Base-by-base conservation (phyloP, 306 rosid species). In the Begonia fuchsioides region DNA sequence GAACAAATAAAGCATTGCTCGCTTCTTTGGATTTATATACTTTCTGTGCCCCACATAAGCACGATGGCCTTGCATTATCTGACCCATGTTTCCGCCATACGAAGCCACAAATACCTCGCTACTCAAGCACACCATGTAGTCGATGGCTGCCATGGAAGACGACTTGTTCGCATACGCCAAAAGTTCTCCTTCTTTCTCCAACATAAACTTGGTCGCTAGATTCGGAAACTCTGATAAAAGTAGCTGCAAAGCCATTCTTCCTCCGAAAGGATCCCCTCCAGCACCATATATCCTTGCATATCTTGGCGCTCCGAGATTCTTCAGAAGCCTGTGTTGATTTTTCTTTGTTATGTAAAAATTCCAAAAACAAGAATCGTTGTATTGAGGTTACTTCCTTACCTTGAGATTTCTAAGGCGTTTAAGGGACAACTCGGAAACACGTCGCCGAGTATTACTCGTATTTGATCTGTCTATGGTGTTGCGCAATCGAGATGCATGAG, bases 71-170 rank as follows among this genome's bases (percentile, higher is more conserved):
- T 72, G 74, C 75, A 77, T 73, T 3, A 74, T 77, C 43, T 72
- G 67, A 49, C 80, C 84, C 77, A 77, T 77, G 39, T 77, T 77
- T 51, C 75, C 80, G 3, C 80, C 72, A 17, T 73, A 80, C 8
- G 80, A 77, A 5, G 72, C 80, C 17, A 73, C 50, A 43, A 73
- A 77, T 20, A 73, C 70, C 17, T 73, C 55, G 10, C 84, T 73
- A 53, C 80, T 77, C 44, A 77, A 49, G 0, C 77, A 73, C 39
- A 77, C 77, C 12, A 70, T 64, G 64, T 73, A 77, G 77, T 77
- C 84, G 6, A 67, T 67, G 39, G 84, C 84, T 40, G 84, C 77
- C 46, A 77, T 59, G 26, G 75, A 74, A 39, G 84, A 77, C 9
- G 77, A 56, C 54, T 60, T 77, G 62, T 67, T 73, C 50, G 38